Evolutionary conservation across 495 filamentous ascomycete genomes (phyloP), one percentile per base, ranked within the genome.

Genomic region (Alectoria sarmentosa): DNA sequence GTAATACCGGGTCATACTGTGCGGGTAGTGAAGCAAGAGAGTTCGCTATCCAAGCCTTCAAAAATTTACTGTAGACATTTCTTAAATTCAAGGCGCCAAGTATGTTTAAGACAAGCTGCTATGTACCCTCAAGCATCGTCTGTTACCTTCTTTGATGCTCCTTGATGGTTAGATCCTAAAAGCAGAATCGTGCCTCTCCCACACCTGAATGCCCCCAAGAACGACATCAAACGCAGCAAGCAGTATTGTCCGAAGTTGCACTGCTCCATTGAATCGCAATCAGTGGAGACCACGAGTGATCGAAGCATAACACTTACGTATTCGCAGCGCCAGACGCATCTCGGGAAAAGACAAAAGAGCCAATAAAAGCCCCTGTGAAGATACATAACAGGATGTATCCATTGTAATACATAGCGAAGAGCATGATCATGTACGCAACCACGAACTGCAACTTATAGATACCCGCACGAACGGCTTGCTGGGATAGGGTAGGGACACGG

Each of bases 341-440:
- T 62, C 66, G 62, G 15, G 52, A 42, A 49, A 68, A 68, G 11
- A 68, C 17, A 48, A 68, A 68, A 6, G 19, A 49, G 17, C 66
- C 66, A 8, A 68, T 13, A 23, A 42, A 68, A 10, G 58, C 62
- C 17, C 62, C 62, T 13, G 65, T 58, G 19, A 68, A 38, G 30
- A 68, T 62, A 48, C 66, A 54, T 21, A 62, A n/a, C 21, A 68
- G 28, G 48, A 68, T 61, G 8, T 65, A 68, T 3, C 80, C 86
- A 61, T 88, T 88, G 73, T 82, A 88, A 57, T 84, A 87, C 82
- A 86, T 86, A 9, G 83, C 82, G n/a, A 83, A 73, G 61, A 91
- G 71, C 86, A 90, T 89, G 62, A 90, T 73, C 69, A 89, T 82
- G 69, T 90, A 91, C 21, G 86, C 87, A 7, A 87, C 80, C 0